phyloP scores from a whole-genome alignment of 2,329 filamentous ascomycete genomes.

The Torrubiella hemipterigena region DNA sequence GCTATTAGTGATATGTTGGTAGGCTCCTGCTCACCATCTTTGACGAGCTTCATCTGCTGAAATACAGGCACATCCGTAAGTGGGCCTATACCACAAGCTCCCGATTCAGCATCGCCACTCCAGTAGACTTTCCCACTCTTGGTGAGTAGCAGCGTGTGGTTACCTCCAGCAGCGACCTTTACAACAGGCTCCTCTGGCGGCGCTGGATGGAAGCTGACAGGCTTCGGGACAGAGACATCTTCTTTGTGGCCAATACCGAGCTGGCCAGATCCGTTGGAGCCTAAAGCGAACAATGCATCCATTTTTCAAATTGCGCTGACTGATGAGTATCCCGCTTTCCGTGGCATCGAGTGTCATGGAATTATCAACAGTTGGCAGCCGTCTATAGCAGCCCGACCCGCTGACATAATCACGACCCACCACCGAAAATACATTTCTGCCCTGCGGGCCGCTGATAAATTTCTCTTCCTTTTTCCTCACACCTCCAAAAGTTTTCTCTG shows the following conservation, averaged over 20 bases:
- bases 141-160: slow-evolving; percentile 71
- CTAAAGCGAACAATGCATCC: slow-evolving; percentile 53
- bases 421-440: slow-evolving; percentile 1
- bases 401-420: background rate
- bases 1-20: slow-evolving; percentile 34
- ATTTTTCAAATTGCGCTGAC: slow-evolving; percentile 25
- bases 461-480: slow-evolving; percentile 3
- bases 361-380: no score
- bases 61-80: slow-evolving; percentile 23
- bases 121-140: slow-evolving; percentile 47
- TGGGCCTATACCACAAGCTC: slow-evolving; percentile 38
- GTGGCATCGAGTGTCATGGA: no score
- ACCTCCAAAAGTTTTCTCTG: slow-evolving; percentile 7
- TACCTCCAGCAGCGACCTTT: slow-evolving; percentile 56
- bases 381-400: background rate
- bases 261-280: slow-evolving; percentile 68
- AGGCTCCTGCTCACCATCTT: slow-evolving; percentile 14
- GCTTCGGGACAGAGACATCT: slow-evolving; percentile 56
- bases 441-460: slow-evolving; percentile 3
- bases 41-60: slow-evolving; percentile 22
- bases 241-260: slow-evolving; percentile 59
- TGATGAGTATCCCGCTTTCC: no score
- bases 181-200: slow-evolving; percentile 22
- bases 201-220: slow-evolving; percentile 41
- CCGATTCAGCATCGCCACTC: slow-evolving; percentile 46